Percentiles rank a stretch among this genome's conserved stretches.
Conservation (phyloP, 2,329 filamentous ascomycete genomes). For the Zymoseptoria brevis region DNA sequence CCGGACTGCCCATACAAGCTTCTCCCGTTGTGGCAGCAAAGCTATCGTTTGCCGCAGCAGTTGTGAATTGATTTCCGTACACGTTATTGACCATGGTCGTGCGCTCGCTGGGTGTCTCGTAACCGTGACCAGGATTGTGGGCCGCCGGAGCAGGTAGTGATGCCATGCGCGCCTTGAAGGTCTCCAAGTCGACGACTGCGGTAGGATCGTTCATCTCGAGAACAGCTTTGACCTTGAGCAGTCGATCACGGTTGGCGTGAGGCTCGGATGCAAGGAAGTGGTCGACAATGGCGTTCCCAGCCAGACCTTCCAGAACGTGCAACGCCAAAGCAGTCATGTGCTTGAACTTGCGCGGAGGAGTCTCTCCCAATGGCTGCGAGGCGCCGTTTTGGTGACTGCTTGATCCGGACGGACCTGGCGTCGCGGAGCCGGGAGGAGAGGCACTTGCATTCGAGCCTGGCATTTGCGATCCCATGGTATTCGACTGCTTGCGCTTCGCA, state of each 20-base stretch:
- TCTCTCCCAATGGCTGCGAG: background rate
- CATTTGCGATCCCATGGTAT: slow-evolving; percentile 20
- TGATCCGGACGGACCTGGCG: slow-evolving; percentile 7
- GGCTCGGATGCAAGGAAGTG: slow-evolving; percentile 22
- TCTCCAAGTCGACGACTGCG: slow-evolving; percentile 13
- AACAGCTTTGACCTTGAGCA: slow-evolving; percentile 19
- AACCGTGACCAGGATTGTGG: slow-evolving; percentile 12
- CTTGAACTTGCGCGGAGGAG: slow-evolving; percentile 4
- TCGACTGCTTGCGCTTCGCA: slow-evolving; percentile 55
- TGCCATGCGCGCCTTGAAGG: slow-evolving; percentile 19
- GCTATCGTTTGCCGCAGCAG: slow-evolving; percentile 11
- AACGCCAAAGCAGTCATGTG: slow-evolving; percentile 24
- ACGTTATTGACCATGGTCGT: slow-evolving; percentile 12
- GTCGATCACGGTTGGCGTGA: slow-evolving; percentile 21
- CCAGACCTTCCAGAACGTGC: slow-evolving; percentile 20
- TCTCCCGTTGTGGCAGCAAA: slow-evolving; percentile 8
- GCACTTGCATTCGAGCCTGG: slow-evolving; percentile 25
- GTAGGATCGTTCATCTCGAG: slow-evolving; percentile 15
- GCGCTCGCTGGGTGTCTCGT: slow-evolving; percentile 15
- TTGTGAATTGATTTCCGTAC: slow-evolving; percentile 23
- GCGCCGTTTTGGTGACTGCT: background rate
- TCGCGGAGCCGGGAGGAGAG: slow-evolving; percentile 20
- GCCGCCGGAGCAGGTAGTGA: slow-evolving; percentile 18
- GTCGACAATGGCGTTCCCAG: slow-evolving; percentile 19
- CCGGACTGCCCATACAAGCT: slow-evolving; percentile 22